Base-by-base conservation (phyloP, 2,329 filamentous ascomycete genomes). In the Ustilaginoidea virens region DNA sequence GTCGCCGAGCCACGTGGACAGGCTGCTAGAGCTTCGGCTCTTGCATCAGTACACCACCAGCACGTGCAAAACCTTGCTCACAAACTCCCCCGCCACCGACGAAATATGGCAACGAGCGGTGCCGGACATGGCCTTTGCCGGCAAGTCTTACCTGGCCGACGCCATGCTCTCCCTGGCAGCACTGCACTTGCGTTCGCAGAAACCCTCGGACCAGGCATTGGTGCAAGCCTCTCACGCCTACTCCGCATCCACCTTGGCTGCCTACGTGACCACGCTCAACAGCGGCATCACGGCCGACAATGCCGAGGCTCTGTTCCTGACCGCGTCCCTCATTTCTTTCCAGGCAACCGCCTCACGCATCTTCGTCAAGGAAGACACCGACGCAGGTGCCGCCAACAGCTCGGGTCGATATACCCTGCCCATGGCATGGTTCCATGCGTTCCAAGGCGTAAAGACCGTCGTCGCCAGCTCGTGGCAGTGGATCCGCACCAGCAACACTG, bases 361-460 rank as follows among this genome's bases (percentile, higher is more conserved):
- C 33, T 75, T 75, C 36, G 61, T 62, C 33, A 66, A 70, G 28
- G 67, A 72, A 32, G 68, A 73, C 17, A 49, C 49, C 11, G 52
- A 58, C 21, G 36, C 48, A 7, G 30, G 24, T 13, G 43, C 45
- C 8, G 40, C 44, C 4, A 53, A 58, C 17, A 44, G 52, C 3
- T 44, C 47, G n/a, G 52, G 36, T 25, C 55, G 55, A 22, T 77
- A 77, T 42, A 55, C 58, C 12, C 49, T 74, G n/a, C 72, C 72
- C 0, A 49, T 75, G 24, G 61, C 67, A 3, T 76, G 69, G 70
- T 76, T 77, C 35, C 71, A 76, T 42, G 66, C 72, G 4, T 76
- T 74, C 41, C 72, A 76, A 40, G 72, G 72, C 8, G 69, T 77
- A 37, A 77, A 76, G 45, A 66, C 71, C 2, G 60, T 77, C 19